Percentiles rank a stretch among this genome's conserved stretches.
These are phyloP conservation scores for Pyrenophora graminea DNA, from an alignment of 2,329 filamentous ascomycete species.

Conservation along the genomic window DNA sequence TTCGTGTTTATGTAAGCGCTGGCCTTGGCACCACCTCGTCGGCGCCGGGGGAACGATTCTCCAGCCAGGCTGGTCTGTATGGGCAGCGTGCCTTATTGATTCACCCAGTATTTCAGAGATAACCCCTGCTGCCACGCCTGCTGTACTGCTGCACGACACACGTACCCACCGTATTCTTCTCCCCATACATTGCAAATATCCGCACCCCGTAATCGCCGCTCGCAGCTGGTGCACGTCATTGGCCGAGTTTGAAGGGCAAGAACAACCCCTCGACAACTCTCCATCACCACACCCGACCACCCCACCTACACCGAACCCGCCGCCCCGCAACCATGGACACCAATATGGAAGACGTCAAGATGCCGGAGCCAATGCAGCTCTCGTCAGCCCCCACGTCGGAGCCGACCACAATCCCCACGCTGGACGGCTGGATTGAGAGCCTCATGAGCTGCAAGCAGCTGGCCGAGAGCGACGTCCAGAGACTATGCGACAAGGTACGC, in stretches of 20 bases:
- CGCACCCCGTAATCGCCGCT: slow-evolving; percentile 10
- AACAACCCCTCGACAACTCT: slow-evolving; percentile 39
- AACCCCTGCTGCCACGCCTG: slow-evolving; percentile 24
- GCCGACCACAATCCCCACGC: slow-evolving; percentile 84
- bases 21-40: neutral
- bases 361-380: slow-evolving; percentile 76
- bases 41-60: slow-evolving; percentile 7
- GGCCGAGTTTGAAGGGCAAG: slow-evolving; percentile 44
- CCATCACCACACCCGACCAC: slow-evolving; percentile 36
- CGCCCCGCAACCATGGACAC: slow-evolving; percentile 75
- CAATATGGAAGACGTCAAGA: slow-evolving; percentile 98
- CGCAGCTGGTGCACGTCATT: slow-evolving; percentile 41
- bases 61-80: slow-evolving; percentile 10
- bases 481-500: slow-evolving; percentile 91
- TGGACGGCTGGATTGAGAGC: slow-evolving; percentile 98
- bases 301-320: slow-evolving; percentile 25
- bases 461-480: slow-evolving; percentile 89
- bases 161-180: slow-evolving; percentile 7
- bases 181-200: slow-evolving; percentile 2
- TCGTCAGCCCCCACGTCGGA: slow-evolving; percentile 71
- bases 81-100: slow-evolving; percentile 23
- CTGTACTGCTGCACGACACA: slow-evolving; percentile 18
- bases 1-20: slow-evolving; percentile 2
- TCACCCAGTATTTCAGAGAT: slow-evolving; percentile 27
- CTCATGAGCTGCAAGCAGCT: slow-evolving; percentile 99